Conservation (phyloP, 139 green algal genomes). For the Tetraselmis striata region DNA sequence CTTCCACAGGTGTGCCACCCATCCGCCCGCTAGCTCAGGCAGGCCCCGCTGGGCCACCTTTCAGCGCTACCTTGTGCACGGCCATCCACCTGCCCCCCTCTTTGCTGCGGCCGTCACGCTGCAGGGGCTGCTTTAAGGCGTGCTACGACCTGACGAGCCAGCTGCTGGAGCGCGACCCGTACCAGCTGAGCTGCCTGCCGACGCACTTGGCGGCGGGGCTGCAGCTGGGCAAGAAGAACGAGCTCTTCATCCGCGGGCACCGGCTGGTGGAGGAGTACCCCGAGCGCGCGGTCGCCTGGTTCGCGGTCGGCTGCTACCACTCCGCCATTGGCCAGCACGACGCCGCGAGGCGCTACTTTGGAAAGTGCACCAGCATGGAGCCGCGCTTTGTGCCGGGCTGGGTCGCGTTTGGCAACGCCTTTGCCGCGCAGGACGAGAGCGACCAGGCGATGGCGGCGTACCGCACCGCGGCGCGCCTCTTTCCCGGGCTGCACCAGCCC, state of each 20-base stretch:
- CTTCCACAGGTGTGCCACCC: too few relatives aligned
- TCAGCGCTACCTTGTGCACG: too few relatives aligned
- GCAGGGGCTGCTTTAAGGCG: constrained; percentile 34
- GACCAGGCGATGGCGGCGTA: constrained; percentile 92
- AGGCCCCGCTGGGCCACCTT: too few relatives aligned
- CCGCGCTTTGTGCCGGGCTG: constrained; percentile 77
- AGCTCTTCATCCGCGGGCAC: constrained; percentile 79
- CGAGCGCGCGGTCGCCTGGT: constrained; percentile 74
- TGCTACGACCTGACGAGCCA: constrained; percentile 48
- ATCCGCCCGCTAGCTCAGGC: too few relatives aligned
- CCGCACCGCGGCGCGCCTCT: constrained; percentile 84
- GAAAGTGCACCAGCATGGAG: constrained; percentile 77
- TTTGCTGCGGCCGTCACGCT: too few relatives aligned
- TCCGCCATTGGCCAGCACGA: constrained; percentile 49
- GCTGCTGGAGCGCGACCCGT: constrained; percentile 69
- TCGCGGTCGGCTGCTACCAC: constrained; percentile 95
- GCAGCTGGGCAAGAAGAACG: constrained; percentile 77
- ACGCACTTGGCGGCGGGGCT: constrained; percentile 68
- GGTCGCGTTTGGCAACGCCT: constrained; percentile 91
- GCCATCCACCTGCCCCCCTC: too few relatives aligned
- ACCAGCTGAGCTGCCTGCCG: constrained; percentile 49
- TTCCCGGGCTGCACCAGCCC: constrained; percentile 85
- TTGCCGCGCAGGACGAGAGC: constrained; percentile 70
- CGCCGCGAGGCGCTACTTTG: constrained; percentile 69
- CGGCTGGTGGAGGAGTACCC: constrained; percentile 82